Evolutionary conservation across 2,329 filamentous ascomycete genomes (phyloP).

Genomic region (Cytospora leucostoma): DNA sequence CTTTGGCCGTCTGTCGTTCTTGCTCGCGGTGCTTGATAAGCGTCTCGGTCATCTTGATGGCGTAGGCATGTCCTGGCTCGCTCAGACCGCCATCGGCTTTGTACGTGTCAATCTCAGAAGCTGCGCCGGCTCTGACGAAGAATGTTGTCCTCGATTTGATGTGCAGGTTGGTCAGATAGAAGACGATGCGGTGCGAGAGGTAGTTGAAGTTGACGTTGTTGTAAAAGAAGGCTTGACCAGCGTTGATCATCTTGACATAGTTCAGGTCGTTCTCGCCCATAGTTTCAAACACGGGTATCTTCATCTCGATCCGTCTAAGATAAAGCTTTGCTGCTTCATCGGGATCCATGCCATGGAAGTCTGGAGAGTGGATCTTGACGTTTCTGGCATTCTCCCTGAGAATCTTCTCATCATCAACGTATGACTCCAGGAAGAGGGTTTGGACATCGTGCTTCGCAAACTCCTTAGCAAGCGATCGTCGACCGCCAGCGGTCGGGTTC

Average conservation of each 20-base stretch:
- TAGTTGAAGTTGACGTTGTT: constrained; percentile 98
- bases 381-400: constrained; percentile 95
- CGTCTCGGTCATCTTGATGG: constrained; percentile 81
- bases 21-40: constrained; percentile 81
- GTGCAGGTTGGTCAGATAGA: constrained; percentile 95
- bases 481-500: constrained; percentile 81
- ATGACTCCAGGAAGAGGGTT: constrained; percentile 96
- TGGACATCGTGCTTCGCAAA: constrained; percentile 97
- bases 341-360: constrained; percentile 91
- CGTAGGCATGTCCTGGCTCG: constrained; percentile 76
- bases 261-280: constrained; percentile 95
- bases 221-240: constrained; percentile 87
- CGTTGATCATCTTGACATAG: constrained; percentile 99
- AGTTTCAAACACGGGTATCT: constrained; percentile 94
- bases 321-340: constrained; percentile 93
- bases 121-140: constrained; percentile 82
- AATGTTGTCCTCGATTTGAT: constrained; percentile 95
- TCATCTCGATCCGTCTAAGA: constrained; percentile 81
- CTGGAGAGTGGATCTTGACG: constrained; percentile 96
- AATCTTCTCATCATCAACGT: constrained; percentile 88
- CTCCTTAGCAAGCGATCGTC: constrained; percentile 86
- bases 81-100: constrained; percentile 86
- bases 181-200: constrained; percentile 93
- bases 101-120: constrained; percentile 81
- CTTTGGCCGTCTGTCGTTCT: constrained; percentile 70